These are phyloP conservation scores for Mediolabrus comicus DNA, from an alignment of 108 stramenopile genomes.

Conservation along the genomic window DNA sequence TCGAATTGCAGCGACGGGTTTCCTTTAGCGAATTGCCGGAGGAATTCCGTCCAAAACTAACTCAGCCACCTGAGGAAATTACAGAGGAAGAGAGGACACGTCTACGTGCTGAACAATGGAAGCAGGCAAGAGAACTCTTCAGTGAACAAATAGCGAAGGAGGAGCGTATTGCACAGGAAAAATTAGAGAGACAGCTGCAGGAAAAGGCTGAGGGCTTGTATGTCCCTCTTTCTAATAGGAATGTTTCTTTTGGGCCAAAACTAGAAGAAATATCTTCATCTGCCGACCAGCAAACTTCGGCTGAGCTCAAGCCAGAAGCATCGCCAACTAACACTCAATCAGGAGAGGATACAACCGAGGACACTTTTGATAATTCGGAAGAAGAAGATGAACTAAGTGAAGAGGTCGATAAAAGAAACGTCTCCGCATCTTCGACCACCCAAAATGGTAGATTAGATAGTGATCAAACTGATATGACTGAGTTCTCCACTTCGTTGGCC, in stretches of 20 bases:
- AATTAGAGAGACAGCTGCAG: not conserved
- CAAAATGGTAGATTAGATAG: not conserved
- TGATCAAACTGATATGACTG: not conserved
- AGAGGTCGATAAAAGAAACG: not conserved
- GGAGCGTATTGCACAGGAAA: not conserved
- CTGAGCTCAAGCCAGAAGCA: not conserved
- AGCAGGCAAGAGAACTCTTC: not conserved
- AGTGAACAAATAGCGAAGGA: not conserved
- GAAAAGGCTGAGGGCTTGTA: not conserved
- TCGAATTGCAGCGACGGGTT: not conserved
- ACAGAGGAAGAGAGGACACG: not conserved
- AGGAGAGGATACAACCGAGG: not conserved
- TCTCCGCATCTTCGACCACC: not conserved
- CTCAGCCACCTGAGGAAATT: not conserved
- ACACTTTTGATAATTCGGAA: not conserved
- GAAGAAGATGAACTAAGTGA: not conserved
- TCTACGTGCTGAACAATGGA: not conserved
- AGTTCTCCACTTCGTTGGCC: not conserved
- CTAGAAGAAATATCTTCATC: not conserved
- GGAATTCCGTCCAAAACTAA: not conserved
- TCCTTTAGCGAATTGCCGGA: not conserved
- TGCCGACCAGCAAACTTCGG: not conserved
- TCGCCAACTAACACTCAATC: not conserved
- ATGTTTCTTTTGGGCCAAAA: not conserved
- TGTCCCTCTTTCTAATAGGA: not conserved